Evolutionary conservation across 2,329 filamentous ascomycete genomes (phyloP), one percentile per base, ranked within the genome.

Genomic region (Aspergillus tanneri): DNA sequence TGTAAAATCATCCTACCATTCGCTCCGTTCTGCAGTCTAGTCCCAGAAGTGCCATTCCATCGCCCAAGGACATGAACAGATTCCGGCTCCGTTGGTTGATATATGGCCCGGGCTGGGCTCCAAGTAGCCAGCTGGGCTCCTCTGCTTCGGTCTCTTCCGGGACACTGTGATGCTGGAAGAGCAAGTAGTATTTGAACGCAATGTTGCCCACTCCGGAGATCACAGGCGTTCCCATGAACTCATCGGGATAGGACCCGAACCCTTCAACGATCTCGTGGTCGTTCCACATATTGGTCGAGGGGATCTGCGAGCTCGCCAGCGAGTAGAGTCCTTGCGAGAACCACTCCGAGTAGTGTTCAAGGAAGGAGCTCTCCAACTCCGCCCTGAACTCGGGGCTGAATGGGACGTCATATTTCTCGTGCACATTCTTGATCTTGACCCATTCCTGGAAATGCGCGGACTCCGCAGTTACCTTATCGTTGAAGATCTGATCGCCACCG

Each of bases 241-340:
- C 83, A 57, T 96, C 82, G 3, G 91, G 85, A 67, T 97, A 99
- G 0, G 90, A 96, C 5, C 93, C 93, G 65, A 86, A 99, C 1
- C 95, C 93, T 69, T 91, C 87, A 55, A 91, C 91, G 58, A 91
- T 87, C 58, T 93, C 88, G 65, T 97, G 93, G 60, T 97, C 93
- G 68, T 97, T 92, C 77, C 88, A 96, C 68, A 99, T 91, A 67
- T 99, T 99, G 61, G 99, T 83, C 91, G 96, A 97, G 7, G 93
- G 91, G 37, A 99, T 97, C 66, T 97, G 92, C 2, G 88, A 87
- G 59, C 86, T 91, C 4, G 92, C 93, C 64, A 99, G 81, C n/a
- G 87, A 84, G 63, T 96, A 99, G 4, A 97, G 74, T 0, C 95
- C 93, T 62, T 95, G 91, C 0, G 91, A 96, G 70, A 97, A 99